These are phyloP conservation scores for Jacaranda copaia DNA, from an alignment of 257 asterid genomes.

Conservation along the genomic window DNA sequence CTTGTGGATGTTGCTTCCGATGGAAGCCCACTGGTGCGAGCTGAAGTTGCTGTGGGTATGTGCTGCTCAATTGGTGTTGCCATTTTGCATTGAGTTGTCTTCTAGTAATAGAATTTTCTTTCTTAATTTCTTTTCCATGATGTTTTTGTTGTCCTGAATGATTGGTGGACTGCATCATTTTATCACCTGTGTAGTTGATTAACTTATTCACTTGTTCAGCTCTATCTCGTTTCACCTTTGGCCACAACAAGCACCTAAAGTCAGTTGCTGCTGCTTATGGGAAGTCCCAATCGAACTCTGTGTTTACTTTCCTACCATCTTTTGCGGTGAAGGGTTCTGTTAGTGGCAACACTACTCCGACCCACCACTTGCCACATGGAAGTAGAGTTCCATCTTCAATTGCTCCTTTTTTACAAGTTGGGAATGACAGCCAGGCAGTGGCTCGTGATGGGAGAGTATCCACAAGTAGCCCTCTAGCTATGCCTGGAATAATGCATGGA, in stretches of 20 bases:
- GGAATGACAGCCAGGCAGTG: slow-evolving; percentile 63
- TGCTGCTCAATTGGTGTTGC: slow-evolving; percentile 25
- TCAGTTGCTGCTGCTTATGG: slow-evolving; percentile 89
- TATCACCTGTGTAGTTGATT: not conserved
- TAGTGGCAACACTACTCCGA: slow-evolving; percentile 86
- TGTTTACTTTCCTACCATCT: slow-evolving; percentile 85
- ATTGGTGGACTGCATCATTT: not conserved
- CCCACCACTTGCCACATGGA: slow-evolving; percentile 75
- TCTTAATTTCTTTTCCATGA: slow-evolving; percentile 5
- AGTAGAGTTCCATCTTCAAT: slow-evolving; percentile 69
- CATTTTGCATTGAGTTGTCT: slow-evolving; percentile 25
- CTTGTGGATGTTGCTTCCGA: slow-evolving; percentile 83
- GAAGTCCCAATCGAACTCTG: slow-evolving; percentile 81
- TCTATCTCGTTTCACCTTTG: slow-evolving; percentile 95
- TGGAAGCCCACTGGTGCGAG: slow-evolving; percentile 98
- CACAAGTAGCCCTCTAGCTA: slow-evolving; percentile 87
- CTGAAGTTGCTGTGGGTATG: slow-evolving; percentile 99
- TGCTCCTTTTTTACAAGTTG: slow-evolving; percentile 73
- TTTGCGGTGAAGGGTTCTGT: slow-evolving; percentile 71
- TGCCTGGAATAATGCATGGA: slow-evolving; percentile 91
- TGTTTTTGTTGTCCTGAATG: not conserved
- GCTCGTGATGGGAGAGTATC: slow-evolving; percentile 87
- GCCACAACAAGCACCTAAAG: slow-evolving; percentile 92
- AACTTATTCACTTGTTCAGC: slow-evolving; percentile 61
- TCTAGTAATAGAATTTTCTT: not conserved